These are phyloP conservation scores for Tetracladium setigerum DNA, from an alignment of 495 filamentous ascomycete genomes.

Conservation along the genomic window DNA sequence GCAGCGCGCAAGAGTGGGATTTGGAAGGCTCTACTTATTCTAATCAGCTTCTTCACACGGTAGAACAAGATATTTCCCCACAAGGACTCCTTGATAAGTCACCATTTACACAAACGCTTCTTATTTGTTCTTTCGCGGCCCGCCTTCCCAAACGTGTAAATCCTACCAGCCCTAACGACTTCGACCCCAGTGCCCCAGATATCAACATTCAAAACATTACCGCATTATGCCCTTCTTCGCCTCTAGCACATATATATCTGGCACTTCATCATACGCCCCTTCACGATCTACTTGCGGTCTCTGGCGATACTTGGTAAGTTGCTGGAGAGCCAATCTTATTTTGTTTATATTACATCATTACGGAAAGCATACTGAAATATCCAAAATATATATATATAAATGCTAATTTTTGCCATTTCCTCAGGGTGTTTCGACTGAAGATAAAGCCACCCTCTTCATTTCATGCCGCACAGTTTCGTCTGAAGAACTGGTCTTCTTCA, in stretches of 20 bases:
- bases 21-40: neutral
- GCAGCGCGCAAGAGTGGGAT: constrained; percentile 16
- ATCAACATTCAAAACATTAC: constrained; percentile 6
- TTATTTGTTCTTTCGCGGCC: constrained; percentile 15
- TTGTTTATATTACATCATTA: too few species aligned
- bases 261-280: constrained; percentile 22
- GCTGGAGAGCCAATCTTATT: too few species aligned
- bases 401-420: too few species aligned
- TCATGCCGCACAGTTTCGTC: constrained; percentile 11
- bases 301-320: constrained; percentile 19
- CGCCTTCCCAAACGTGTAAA: constrained; percentile 9
- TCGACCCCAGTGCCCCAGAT: constrained; percentile 2
- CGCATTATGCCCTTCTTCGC: constrained; percentile 6
- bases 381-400: too few species aligned
- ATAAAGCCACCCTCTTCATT: constrained; percentile 17
- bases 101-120: constrained; percentile 10
- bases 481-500: constrained; percentile 16
- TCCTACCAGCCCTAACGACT: constrained; percentile 5
- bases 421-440: constrained; percentile 15
- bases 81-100: neutral
- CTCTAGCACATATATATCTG: constrained; percentile 16
- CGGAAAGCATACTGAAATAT: too few species aligned
- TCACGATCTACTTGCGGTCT: constrained; percentile 17
- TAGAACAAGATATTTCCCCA: constrained; percentile 7
- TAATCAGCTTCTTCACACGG: neutral